Conservation (phyloP, 805 yeast species). For the Dipodascopsis uninucleata region DNA sequence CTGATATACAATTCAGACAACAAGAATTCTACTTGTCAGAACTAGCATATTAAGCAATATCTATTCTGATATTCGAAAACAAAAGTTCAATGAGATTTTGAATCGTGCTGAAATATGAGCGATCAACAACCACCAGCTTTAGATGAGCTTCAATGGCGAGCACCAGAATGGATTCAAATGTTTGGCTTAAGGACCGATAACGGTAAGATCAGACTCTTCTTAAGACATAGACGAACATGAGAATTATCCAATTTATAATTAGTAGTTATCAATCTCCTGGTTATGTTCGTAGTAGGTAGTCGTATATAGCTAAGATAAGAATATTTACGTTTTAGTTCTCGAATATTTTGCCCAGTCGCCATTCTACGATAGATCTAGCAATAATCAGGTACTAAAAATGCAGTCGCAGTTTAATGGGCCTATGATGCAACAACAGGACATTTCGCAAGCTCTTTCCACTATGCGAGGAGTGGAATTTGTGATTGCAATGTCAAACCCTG, state of each 20-base stretch:
- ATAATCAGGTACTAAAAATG: constrained; percentile 93
- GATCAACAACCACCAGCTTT: constrained; percentile 13
- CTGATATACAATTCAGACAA: too few species aligned
- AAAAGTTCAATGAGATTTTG: too few species aligned
- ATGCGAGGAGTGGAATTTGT: constrained; percentile 87
- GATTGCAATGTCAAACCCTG: constrained; percentile 71
- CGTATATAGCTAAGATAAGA: neutral
- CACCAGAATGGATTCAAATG: constrained; percentile 95
- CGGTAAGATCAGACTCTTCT: constrained; percentile 43
- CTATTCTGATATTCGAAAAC: too few species aligned
- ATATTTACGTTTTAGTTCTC: constrained; percentile 41
- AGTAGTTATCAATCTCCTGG: neutral
- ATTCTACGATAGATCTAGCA: constrained; percentile 88
- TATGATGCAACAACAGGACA: constrained; percentile 38
- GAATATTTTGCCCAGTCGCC: constrained; percentile 94
- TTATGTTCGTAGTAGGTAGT: too few species aligned
- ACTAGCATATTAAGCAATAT: too few species aligned
- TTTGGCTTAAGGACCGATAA: constrained; percentile 80
- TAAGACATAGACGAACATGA: neutral
- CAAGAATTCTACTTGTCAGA: too few species aligned
- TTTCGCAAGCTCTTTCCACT: constrained; percentile 53
- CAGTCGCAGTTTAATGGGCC: constrained; percentile 78
- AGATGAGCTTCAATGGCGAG: constrained; percentile 73
- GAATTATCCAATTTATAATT: neutral
- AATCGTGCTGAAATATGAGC: too few species aligned